Conservation (phyloP, 139 green algal genomes). For the Chlorella sp. region DNA sequence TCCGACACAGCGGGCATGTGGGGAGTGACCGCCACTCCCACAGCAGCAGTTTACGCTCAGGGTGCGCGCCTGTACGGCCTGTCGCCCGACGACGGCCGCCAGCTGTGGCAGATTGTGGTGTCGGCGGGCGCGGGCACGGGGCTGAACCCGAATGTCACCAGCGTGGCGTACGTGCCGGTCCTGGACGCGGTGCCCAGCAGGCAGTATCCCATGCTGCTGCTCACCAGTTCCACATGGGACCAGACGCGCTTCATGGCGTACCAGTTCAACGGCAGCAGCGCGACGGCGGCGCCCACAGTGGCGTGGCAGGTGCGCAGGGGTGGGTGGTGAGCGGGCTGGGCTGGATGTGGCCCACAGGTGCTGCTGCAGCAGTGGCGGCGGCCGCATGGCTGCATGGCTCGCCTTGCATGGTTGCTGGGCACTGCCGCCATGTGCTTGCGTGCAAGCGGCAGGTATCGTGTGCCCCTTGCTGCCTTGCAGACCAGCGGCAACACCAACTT, state of each 20-base stretch:
- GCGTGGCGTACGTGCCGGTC: slow-evolving; percentile 5
- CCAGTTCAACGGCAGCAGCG: neutral
- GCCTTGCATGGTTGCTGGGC: too few relatives aligned
- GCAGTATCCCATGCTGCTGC: slow-evolving; percentile 8
- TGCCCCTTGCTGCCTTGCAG: neutral
- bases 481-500: slow-evolving; percentile 16
- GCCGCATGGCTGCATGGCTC: too few relatives aligned
- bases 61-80: slow-evolving; percentile 3
- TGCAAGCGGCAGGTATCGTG: neutral
- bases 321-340: neutral
- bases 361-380: too few relatives aligned
- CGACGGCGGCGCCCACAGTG: neutral
- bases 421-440: too few relatives aligned
- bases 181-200: neutral
- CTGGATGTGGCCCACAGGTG: too few relatives aligned
- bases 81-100: neutral
- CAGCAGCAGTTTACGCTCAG: slow-evolving; percentile 15
- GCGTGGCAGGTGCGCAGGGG: neutral
- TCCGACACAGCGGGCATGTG: neutral
- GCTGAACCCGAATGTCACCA: neutral
- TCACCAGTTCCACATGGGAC: slow-evolving; percentile 1
- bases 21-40: slow-evolving; percentile 18
- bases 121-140: neutral
- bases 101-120: slow-evolving; percentile 20
- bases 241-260: slow-evolving; percentile 24